Evolutionary conservation across 139 green algal species (phyloP).

Genomic region (Micractinium sp.): DNA sequence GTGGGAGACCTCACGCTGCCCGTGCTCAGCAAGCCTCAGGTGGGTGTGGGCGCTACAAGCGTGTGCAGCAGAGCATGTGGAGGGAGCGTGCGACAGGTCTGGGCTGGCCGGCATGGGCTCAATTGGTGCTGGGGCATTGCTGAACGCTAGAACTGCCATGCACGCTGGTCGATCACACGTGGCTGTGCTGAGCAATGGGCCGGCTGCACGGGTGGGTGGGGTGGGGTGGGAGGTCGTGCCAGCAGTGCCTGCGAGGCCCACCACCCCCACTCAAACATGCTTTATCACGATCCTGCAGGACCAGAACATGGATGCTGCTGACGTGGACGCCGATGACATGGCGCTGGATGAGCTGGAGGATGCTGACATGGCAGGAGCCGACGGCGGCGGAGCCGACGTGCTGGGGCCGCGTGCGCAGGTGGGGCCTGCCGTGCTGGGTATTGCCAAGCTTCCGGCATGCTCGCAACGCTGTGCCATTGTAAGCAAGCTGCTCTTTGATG

Average conservation of each 20-base stretch:
- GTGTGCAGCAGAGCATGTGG: too few species aligned
- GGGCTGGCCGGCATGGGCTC: neutral
- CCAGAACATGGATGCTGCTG: slow-evolving; percentile 37
- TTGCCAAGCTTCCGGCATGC: neutral
- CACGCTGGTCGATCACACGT: too few species aligned
- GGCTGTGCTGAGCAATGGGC: too few species aligned
- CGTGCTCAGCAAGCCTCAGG: slow-evolving; percentile 20
- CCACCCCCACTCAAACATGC: too few species aligned
- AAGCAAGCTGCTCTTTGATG: too few species aligned
- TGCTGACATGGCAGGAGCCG: neutral
- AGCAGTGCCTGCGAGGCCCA: too few species aligned
- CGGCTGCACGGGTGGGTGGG: neutral
- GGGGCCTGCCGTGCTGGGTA: slow-evolving; percentile 39
- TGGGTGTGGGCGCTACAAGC: neutral
- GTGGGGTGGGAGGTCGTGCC: neutral
- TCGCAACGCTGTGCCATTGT: neutral
- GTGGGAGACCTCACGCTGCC: slow-evolving; percentile 16
- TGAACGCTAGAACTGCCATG: too few species aligned
- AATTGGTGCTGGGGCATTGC: too few species aligned
- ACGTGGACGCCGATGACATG: slow-evolving; percentile 62
- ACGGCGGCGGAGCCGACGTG: neutral
- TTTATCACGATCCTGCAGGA: too few species aligned
- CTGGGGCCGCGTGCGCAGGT: slow-evolving; percentile 67
- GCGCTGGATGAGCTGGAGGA: slow-evolving; percentile 29
- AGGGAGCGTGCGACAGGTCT: too few species aligned